These are phyloP conservation scores for Ilyonectria robusta DNA, from an alignment of 2,329 filamentous ascomycete genomes.

Conservation along the genomic window DNA sequence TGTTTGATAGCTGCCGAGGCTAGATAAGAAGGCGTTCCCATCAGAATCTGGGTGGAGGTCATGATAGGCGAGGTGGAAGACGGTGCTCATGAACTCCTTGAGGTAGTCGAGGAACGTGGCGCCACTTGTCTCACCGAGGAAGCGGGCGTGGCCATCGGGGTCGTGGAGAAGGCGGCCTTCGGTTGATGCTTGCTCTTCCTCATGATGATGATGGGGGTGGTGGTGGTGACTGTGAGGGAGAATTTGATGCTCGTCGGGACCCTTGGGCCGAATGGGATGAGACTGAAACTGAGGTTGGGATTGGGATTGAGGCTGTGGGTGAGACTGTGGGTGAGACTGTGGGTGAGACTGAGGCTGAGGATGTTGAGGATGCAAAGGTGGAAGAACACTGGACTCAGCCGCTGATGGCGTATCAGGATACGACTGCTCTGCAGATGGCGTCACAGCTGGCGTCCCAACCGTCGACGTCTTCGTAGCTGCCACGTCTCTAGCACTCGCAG, in stretches of 20 bases:
- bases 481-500: slow-evolving; percentile 9
- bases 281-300: background rate
- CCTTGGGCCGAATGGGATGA: slow-evolving; percentile 15
- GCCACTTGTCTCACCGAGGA: slow-evolving; percentile 65
- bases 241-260: slow-evolving; percentile 6
- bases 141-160: slow-evolving; percentile 59
- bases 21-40: slow-evolving; percentile 55
- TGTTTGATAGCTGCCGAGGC: slow-evolving; percentile 62
- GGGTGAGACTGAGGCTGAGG: slow-evolving; percentile 31
- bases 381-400: background rate
- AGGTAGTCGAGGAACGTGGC: slow-evolving; percentile 65
- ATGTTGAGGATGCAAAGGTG: background rate
- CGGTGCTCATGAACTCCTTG: slow-evolving; percentile 62
- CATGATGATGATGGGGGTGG: slow-evolving; percentile 41
- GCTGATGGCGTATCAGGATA: background rate
- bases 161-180: slow-evolving; percentile 62
- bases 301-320: slow-evolving; percentile 28
- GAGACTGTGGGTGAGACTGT: slow-evolving; percentile 19
- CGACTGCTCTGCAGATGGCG: slow-evolving; percentile 2
- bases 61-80: slow-evolving; percentile 53
- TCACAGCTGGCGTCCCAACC: background rate
- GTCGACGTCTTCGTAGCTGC: background rate
- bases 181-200: slow-evolving; percentile 43
- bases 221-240: slow-evolving; percentile 29
- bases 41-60: slow-evolving; percentile 40